phyloP scores from a whole-genome alignment of 2,329 filamentous ascomycete genomes.

The Aspergillus tamarii region DNA sequence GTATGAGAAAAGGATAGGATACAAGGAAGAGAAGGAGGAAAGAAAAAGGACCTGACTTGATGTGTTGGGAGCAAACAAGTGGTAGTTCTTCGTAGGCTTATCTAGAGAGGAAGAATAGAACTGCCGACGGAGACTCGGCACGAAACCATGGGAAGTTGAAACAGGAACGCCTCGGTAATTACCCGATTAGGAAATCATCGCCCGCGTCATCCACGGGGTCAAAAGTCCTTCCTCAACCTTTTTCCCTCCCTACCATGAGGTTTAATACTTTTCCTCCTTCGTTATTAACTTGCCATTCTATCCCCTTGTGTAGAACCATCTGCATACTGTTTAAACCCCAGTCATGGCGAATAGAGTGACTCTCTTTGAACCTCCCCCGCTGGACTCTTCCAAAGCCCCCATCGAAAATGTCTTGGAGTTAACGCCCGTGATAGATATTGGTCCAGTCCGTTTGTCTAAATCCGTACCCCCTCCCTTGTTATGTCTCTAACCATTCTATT shows the following conservation, averaged over 20 bases:
- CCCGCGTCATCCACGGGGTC: neutral
- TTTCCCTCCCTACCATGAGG: neutral
- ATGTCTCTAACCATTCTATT: slow-evolving; percentile 8
- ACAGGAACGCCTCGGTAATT: slow-evolving; percentile 20
- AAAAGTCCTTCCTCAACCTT: neutral
- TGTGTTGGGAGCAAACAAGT: neutral
- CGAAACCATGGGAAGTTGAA: slow-evolving; percentile 2
- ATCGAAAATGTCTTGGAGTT: slow-evolving; percentile 91
- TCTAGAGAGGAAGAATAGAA: neutral
- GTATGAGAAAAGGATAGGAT: neutral
- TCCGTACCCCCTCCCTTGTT: neutral
- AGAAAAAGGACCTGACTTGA: neutral
- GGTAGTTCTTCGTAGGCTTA: neutral
- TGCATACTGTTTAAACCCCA: neutral
- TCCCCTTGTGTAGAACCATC: neutral
- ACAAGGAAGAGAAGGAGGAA: neutral
- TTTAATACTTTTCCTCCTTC: neutral
- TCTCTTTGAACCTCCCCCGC: slow-evolving; percentile 73
- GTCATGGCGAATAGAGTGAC: slow-evolving; percentile 52
- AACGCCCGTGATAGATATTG: slow-evolving; percentile 66
- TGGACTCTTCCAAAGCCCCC: slow-evolving; percentile 71
- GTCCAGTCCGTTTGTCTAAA: slow-evolving; percentile 57
- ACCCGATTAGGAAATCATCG: slow-evolving; percentile 16
- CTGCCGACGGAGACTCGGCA: slow-evolving; percentile 1
- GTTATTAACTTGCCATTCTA: neutral